phyloP scores from a whole-genome alignment of 352 stramenopile genomes.

The Globisporangium okanoganense region DNA sequence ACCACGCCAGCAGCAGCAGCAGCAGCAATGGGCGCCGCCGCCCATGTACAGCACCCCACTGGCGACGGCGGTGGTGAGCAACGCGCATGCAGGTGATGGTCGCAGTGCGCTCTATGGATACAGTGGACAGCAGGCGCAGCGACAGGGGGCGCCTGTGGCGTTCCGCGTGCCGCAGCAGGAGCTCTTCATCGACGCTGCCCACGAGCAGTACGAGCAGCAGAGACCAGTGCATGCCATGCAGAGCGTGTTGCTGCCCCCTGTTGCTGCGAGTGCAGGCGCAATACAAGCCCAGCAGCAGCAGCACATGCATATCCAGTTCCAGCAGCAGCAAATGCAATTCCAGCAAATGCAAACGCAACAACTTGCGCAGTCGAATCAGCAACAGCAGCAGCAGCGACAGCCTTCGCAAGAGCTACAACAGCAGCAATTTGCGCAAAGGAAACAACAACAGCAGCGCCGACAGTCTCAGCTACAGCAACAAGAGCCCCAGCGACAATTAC shows the following conservation, averaged over 20 bases:
- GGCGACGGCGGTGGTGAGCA: background rate
- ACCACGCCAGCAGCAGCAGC: constrained; percentile 1
- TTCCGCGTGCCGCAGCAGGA: constrained; percentile 6
- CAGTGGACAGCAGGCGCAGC: background rate
- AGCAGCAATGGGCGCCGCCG: background rate
- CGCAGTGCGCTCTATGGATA: background rate
- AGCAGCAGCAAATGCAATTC: constrained; percentile 10
- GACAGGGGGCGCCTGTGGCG: background rate
- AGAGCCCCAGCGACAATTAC: constrained; percentile 12
- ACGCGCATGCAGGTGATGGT: background rate
- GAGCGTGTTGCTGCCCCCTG: background rate
- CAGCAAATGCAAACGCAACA: constrained; percentile 15
- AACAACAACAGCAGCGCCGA: background rate
- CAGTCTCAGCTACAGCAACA: background rate
- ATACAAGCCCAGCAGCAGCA: constrained; percentile 14
- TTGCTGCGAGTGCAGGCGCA: constrained; percentile 1
- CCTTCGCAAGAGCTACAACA: no score
- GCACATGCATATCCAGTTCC: constrained; percentile 13
- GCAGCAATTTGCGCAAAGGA: background rate
- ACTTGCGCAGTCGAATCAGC: background rate
- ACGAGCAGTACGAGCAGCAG: constrained; percentile 8
- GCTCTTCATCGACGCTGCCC: constrained; percentile 1
- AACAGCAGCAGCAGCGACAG: background rate
- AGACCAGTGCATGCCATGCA: background rate
- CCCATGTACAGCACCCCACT: background rate